Conservation (phyloP, 345 rosid species). For the Kernera saxatilis region DNA sequence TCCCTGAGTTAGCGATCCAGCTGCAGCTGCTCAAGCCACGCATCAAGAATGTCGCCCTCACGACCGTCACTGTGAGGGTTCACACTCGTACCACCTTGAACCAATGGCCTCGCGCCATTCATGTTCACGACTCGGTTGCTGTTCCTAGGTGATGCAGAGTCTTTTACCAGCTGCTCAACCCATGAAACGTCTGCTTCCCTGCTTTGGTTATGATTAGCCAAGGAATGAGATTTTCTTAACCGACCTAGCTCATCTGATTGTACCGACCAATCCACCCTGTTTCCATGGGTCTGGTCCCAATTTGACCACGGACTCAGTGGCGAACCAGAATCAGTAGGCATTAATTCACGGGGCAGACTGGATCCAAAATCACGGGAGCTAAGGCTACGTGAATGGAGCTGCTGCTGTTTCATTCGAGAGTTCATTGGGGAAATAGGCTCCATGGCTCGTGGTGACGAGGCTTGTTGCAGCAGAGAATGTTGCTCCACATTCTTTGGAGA, state of each 20-base stretch:
- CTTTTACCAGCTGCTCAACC: slow-evolving; percentile 75
- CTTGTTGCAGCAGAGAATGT: slow-evolving; percentile 41
- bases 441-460: slow-evolving; percentile 64
- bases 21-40: slow-evolving; percentile 78
- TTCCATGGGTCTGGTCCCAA: slow-evolving; percentile 75
- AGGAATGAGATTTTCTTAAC: slow-evolving; percentile 45
- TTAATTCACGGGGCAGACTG: slow-evolving; percentile 30
- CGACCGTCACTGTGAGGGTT: slow-evolving; percentile 26
- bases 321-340: slow-evolving; percentile 40
- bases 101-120: slow-evolving; percentile 31
- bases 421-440: slow-evolving; percentile 75
- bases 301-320: slow-evolving; percentile 69
- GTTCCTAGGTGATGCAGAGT: slow-evolving; percentile 57
- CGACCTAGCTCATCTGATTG: slow-evolving; percentile 50
- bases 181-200: slow-evolving; percentile 79
- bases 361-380: slow-evolving; percentile 65
- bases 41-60: slow-evolving; percentile 52
- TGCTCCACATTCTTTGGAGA: slow-evolving; percentile 63
- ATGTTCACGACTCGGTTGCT: slow-evolving; percentile 29
- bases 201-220: slow-evolving; percentile 39
- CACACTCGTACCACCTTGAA: slow-evolving; percentile 32
- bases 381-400: slow-evolving; percentile 54
- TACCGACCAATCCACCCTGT: slow-evolving; percentile 59
- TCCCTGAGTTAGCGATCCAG: slow-evolving; percentile 71
- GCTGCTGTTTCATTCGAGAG: slow-evolving; percentile 46